These are phyloP conservation scores for Crithidia bombi DNA, from an alignment of 208 protist species.

Conservation along the genomic window DNA sequence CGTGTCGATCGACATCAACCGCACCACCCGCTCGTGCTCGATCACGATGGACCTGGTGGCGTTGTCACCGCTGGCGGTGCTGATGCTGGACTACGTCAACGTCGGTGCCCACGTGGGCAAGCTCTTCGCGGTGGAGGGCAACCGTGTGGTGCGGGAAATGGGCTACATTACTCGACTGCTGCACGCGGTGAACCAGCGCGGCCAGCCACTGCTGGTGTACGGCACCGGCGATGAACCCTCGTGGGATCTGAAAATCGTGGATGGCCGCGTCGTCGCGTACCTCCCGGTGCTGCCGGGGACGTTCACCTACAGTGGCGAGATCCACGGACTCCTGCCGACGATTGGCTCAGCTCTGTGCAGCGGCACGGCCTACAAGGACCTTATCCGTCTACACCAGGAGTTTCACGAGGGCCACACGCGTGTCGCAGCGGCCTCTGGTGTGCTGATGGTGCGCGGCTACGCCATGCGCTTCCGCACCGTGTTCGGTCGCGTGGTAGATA, in stretches of 20 bases:
- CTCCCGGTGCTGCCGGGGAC: slow-evolving; percentile 80
- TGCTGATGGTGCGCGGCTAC: slow-evolving; percentile 88
- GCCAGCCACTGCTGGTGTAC: slow-evolving; percentile 80
- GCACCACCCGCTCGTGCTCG: slow-evolving; percentile 30
- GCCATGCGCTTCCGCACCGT: slow-evolving; percentile 88
- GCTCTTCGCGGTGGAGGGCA: slow-evolving; percentile 81
- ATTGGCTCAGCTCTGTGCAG: slow-evolving; percentile 77
- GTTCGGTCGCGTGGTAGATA: slow-evolving; percentile 90
- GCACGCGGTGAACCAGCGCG: slow-evolving; percentile 66
- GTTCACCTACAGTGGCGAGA: slow-evolving; percentile 81
- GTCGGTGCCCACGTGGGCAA: slow-evolving; percentile 86
- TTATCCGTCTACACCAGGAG: slow-evolving; percentile 88
- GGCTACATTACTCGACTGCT: slow-evolving; percentile 83
- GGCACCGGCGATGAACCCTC: slow-evolving; percentile 59
- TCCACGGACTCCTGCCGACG: slow-evolving; percentile 88
- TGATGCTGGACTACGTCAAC: slow-evolving; percentile 85
- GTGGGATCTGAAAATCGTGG: slow-evolving; percentile 79
- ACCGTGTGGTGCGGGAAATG: slow-evolving; percentile 72
- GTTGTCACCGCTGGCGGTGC: slow-evolving; percentile 78
- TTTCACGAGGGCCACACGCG: slow-evolving; percentile 74
- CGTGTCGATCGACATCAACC: slow-evolving; percentile 62
- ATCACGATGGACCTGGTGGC: slow-evolving; percentile 76
- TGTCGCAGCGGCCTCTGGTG: slow-evolving; percentile 45
- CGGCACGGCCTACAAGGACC: slow-evolving; percentile 81
- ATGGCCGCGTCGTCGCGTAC: slow-evolving; percentile 86